These are phyloP conservation scores for Tuber umbilicatum DNA, from an alignment of 495 filamentous ascomycete species.

Conservation along the genomic window DNA sequence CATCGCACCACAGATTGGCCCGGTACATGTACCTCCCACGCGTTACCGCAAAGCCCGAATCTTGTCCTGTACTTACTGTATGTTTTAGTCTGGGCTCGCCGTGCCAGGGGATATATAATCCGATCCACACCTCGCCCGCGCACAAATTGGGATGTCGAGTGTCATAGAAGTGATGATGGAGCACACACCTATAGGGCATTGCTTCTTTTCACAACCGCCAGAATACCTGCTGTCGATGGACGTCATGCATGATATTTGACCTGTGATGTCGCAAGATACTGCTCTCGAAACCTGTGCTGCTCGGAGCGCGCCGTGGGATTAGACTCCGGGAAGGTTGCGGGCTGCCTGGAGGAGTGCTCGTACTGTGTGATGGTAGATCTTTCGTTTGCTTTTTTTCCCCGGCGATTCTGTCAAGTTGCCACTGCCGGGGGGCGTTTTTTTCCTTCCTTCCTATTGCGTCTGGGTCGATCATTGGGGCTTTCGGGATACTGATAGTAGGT, in stretches of 20 bases:
- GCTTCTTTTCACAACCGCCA: background rate
- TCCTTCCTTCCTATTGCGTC: background rate
- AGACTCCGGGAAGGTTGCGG: too few species aligned
- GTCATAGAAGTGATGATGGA: background rate
- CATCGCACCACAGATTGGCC: background rate
- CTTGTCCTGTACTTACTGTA: background rate
- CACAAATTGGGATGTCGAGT: background rate
- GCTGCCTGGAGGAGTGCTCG: too few species aligned
- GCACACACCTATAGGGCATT: background rate
- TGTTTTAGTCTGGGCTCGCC: background rate
- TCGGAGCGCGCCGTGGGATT: too few species aligned
- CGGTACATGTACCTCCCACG: background rate
- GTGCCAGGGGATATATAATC: background rate
- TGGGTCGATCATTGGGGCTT: background rate
- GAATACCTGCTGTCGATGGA: too few species aligned
- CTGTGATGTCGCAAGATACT: too few species aligned
- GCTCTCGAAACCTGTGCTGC: too few species aligned
- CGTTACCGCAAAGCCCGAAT: too few species aligned
- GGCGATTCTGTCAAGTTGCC: too few species aligned
- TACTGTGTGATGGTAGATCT: too few species aligned
- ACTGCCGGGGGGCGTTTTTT: background rate
- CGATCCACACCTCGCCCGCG: background rate
- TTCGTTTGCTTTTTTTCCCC: too few species aligned
- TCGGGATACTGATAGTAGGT: background rate
- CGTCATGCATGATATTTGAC: too few species aligned